A percentile compares a stretch with the other conserved stretches of the same genome.
These are phyloP conservation scores for Postia placenta DNA, from an alignment of 768 basidiomycete species.

Conservation along the genomic window DNA sequence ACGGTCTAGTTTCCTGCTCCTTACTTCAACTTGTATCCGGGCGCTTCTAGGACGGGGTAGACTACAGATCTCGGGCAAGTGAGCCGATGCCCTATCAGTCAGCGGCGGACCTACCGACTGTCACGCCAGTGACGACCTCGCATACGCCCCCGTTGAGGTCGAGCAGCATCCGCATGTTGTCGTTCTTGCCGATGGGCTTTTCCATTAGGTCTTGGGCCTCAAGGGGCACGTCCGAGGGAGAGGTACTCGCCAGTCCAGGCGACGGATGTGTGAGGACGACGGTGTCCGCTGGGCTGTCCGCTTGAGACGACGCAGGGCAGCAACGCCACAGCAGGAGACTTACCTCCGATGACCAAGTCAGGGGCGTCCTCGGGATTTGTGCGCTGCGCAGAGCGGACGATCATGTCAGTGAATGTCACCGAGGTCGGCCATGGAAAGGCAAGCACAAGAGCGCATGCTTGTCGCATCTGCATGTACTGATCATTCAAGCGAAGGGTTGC, in stretches of 20 bases:
- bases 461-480: too few relatives aligned
- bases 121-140: conserved; percentile 90
- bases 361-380: conserved; percentile 63
- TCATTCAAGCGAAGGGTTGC: too few relatives aligned
- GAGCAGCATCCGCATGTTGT: conserved; percentile 82
- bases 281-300: conserved; percentile 68
- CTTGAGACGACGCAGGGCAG: neutral
- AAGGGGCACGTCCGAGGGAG: conserved; percentile 47
- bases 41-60: conserved; percentile 68
- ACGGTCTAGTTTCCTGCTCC: conserved; percentile 4
- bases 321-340: neutral
- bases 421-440: too few relatives aligned
- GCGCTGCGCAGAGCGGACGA: conserved; percentile 32
- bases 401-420: too few relatives aligned
- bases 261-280: conserved; percentile 81
- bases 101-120: conserved; percentile 46
- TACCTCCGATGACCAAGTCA: conserved; percentile 76
- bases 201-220: conserved; percentile 75
- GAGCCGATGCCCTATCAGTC: neutral
- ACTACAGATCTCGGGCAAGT: conserved; percentile 32
- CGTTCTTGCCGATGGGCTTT: conserved; percentile 74
- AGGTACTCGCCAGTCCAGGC: conserved; percentile 49
- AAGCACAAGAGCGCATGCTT: too few relatives aligned
- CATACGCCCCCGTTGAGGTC: conserved; percentile 84
- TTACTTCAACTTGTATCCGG: conserved; percentile 70